These are phyloP conservation scores for Leccinum variicolor DNA, from an alignment of 768 basidiomycete genomes.

Conservation along the genomic window DNA sequence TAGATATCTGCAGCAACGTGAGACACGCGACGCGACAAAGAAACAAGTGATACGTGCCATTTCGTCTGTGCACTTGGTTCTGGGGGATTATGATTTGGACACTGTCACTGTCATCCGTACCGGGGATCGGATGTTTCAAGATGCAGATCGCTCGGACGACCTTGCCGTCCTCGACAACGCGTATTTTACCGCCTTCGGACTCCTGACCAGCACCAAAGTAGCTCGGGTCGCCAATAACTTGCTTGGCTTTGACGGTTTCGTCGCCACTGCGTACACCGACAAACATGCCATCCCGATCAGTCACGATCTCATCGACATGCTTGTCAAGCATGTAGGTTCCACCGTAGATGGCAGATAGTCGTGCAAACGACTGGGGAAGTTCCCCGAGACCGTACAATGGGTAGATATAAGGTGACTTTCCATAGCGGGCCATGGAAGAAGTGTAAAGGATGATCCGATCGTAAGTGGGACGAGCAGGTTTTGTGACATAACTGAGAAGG, in stretches of 20 bases:
- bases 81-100: slow-evolving; percentile 98
- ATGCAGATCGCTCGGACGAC: slow-evolving; percentile 97
- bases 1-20: slow-evolving; percentile 76
- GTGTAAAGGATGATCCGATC: slow-evolving; percentile 97
- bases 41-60: slow-evolving; percentile 55
- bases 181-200: slow-evolving; percentile 68
- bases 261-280: slow-evolving; percentile 85
- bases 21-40: slow-evolving; percentile 1
- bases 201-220: slow-evolving; percentile 85
- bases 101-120: slow-evolving; percentile 93
- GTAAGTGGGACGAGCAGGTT: slow-evolving; percentile 86
- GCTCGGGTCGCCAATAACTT: slow-evolving; percentile 96
- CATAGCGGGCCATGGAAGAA: slow-evolving; percentile 97
- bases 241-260: slow-evolving; percentile 95
- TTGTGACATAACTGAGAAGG: slow-evolving; percentile 76
- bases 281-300: slow-evolving; percentile 82
- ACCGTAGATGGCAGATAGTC: slow-evolving; percentile 96
- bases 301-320: slow-evolving; percentile 85
- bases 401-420: slow-evolving; percentile 99
- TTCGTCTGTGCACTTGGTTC: slow-evolving; percentile 90
- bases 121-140: slow-evolving; percentile 97
- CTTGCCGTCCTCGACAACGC: slow-evolving; percentile 89
- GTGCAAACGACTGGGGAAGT: slow-evolving; percentile 97
- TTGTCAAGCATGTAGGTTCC: slow-evolving; percentile 99
- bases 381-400: slow-evolving; percentile 98